These are phyloP conservation scores for Mrakia gelida DNA, from an alignment of 768 basidiomycete genomes.

Conservation along the genomic window DNA sequence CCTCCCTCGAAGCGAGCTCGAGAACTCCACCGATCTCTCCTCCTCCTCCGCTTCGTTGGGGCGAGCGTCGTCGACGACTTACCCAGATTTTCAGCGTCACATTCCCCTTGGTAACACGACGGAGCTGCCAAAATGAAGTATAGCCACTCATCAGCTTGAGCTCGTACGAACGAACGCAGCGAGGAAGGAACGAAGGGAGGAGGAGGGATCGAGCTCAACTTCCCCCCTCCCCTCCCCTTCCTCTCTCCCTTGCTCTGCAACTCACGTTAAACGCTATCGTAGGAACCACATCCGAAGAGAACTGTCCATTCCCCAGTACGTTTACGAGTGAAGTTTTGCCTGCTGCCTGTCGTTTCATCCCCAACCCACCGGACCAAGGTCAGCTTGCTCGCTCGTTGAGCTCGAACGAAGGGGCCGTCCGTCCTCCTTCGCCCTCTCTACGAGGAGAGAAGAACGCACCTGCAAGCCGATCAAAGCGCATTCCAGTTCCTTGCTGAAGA, in stretches of 20 bases:
- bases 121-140: too few species aligned
- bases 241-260: conserved; percentile 38
- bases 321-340: conserved; percentile 95
- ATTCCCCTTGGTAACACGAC: conserved; percentile 70
- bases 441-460: conserved; percentile 47
- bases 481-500: conserved; percentile 83
- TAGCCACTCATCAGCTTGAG: too few species aligned
- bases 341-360: conserved; percentile 59
- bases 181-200: not conserved
- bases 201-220: not conserved
- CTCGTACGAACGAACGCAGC: too few species aligned
- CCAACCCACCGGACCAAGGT: not conserved
- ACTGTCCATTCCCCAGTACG: conserved; percentile 74
- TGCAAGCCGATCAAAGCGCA: conserved; percentile 88
- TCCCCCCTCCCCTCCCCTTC: too few species aligned
- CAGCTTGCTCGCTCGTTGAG: conserved; percentile 7
- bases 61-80: conserved; percentile 7
- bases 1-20: not conserved
- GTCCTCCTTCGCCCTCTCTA: too few species aligned
- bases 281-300: conserved; percentile 94
- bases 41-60: not conserved
- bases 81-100: conserved; percentile 92
- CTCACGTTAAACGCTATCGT: conserved; percentile 91
- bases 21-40: not conserved
- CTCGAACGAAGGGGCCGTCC: not conserved